Conservation (phyloP, 345 rosid species). For the Aquilaria malaccensis region DNA sequence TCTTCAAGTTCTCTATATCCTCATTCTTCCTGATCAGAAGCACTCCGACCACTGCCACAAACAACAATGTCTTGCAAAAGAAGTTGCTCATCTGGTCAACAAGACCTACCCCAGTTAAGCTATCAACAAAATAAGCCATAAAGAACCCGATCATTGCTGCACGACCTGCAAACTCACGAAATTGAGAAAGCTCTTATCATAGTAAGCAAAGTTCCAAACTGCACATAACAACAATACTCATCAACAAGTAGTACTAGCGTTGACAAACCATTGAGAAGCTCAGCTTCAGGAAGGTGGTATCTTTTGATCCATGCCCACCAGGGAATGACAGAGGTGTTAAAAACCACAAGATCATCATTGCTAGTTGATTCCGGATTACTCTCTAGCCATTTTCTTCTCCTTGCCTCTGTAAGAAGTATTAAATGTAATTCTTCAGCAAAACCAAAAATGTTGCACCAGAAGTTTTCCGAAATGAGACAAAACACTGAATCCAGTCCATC, state of each 20-base stretch:
- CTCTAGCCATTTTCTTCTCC: constrained; percentile 83
- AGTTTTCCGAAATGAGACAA: neutral
- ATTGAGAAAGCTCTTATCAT: neutral
- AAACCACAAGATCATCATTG: constrained; percentile 70
- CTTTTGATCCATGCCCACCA: constrained; percentile 99
- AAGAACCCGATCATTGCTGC: constrained; percentile 98
- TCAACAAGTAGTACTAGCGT: neutral
- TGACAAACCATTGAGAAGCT: constrained; percentile 68
- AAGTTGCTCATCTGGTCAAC: constrained; percentile 97
- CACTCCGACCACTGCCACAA: constrained; percentile 75
- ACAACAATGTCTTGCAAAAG: constrained; percentile 90
- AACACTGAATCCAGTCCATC: neutral
- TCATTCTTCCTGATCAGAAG: constrained; percentile 80
- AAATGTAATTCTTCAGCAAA: neutral
- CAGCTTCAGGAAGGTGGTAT: constrained; percentile 92
- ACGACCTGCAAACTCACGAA: constrained; percentile 48
- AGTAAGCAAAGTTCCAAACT: neutral
- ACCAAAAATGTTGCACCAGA: no score
- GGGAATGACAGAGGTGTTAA: constrained; percentile 80
- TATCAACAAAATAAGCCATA: constrained; percentile 95
- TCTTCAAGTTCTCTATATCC: constrained; percentile 64
- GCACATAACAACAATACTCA: neutral
- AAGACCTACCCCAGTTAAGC: constrained; percentile 90
- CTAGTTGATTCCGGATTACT: constrained; percentile 70
- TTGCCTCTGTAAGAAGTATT: constrained; percentile 57